These are phyloP conservation scores for Lophium mytilinum DNA, from an alignment of 495 filamentous ascomycete species.

Conservation along the genomic window DNA sequence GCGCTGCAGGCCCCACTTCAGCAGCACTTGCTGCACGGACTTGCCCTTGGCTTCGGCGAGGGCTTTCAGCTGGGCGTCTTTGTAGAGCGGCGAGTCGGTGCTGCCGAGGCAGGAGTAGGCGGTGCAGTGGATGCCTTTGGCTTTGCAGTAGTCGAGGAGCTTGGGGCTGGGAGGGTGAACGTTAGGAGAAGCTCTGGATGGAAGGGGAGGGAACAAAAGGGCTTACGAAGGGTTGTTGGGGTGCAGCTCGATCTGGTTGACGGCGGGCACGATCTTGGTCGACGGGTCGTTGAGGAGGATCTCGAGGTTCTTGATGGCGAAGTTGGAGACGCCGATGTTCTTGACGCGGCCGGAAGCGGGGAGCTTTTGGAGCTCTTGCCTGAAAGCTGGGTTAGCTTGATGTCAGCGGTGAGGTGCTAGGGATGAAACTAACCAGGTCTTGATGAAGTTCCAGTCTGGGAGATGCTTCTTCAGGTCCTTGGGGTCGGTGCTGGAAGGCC, in stretches of 20 bases:
- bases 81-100: constrained; percentile 35
- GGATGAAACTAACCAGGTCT: constrained; percentile 54
- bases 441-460: constrained; percentile 70
- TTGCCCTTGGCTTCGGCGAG: constrained; percentile 34
- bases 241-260: constrained; percentile 74
- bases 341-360: constrained; percentile 68
- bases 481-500: constrained; percentile 61
- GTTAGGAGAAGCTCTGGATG: too few relatives aligned
- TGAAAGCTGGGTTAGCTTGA: constrained; percentile 17
- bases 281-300: constrained; percentile 47
- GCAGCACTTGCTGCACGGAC: constrained; percentile 30
- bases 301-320: constrained; percentile 53
- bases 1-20: constrained; percentile 38
- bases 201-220: background rate
- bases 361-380: constrained; percentile 71
- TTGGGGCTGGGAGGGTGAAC: constrained; percentile 42
- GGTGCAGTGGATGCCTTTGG: constrained; percentile 37
- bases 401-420: background rate
- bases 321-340: constrained; percentile 62
- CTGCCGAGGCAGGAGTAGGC: constrained; percentile 37
- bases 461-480: constrained; percentile 48
- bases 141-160: constrained; percentile 56
- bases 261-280: constrained; percentile 60
- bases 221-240: constrained; percentile 25
- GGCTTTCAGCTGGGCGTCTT: constrained; percentile 29